Base-by-base conservation (phyloP, 257 asterid genomes). In the Fraxinus anomala region DNA sequence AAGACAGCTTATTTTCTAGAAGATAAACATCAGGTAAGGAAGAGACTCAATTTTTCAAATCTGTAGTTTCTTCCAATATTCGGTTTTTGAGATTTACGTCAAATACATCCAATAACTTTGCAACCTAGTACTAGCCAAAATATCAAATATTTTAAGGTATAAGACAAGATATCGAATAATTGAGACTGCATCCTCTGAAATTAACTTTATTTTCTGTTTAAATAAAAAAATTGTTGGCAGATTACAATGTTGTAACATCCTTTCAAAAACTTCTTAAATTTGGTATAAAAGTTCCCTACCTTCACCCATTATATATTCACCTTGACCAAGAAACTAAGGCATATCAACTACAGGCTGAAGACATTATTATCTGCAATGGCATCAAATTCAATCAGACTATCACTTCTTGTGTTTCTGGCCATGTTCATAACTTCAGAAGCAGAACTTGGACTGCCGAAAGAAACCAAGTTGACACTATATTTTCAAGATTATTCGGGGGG, bases 401-500 rank as follows among this genome's bases (percentile, higher is more conserved):
- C 59, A 21, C 5, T 70, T 26, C 42, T 82, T 68, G 26, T 77
- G 56, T 51, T 77, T 73, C 14, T 86, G 14, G 42, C 73, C 76
- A 69, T 59, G 10, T 40, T 82, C 74, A 51, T 68, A 26, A 40
- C 1, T 39, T 74, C 84, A 23, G 4, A 19, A 13, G 83, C 85
- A 0, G 63, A 79, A 12, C 72, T 68, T 9, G 68, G 56, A 67
- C 84, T 76, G 39, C 83, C 67, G 44, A 81, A 73, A 47, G 88
- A 85, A 77, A 85, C 88, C 61, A 61, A 49, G 30, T 81, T 88
- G 86, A 73, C 90, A 24, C 44, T 85, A 6, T 88, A 82, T 17
- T 86, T 86, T 79, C 90, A 86, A 51, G 92, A 88, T 28, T 81
- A 76, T 44, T 86, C 88, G 0, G 92, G 89, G 8, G 89, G 87